These are phyloP conservation scores for Cercospora beticola DNA, from an alignment of 2,329 filamentous ascomycete genomes.

Conservation along the genomic window DNA sequence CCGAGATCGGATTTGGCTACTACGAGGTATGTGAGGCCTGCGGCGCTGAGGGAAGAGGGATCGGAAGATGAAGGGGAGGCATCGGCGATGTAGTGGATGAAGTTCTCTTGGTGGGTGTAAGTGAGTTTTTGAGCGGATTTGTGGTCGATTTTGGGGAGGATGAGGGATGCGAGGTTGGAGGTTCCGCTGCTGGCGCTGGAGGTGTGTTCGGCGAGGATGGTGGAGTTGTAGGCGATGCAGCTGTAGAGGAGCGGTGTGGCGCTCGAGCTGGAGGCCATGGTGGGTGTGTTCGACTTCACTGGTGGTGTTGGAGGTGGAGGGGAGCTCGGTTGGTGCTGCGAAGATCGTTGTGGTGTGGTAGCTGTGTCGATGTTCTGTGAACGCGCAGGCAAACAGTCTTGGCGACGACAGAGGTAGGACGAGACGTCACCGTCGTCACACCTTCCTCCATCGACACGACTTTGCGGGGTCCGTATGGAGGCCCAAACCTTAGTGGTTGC, in stretches of 20 bases:
- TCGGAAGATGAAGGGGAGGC: slow-evolving; percentile 44
- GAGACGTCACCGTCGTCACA: slow-evolving; percentile 4
- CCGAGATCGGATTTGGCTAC: slow-evolving; percentile 79
- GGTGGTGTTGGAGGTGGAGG: background rate
- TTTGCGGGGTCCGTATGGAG: slow-evolving; percentile 5
- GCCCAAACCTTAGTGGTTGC: too few species aligned
- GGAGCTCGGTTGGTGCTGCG: background rate
- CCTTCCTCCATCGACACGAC: background rate
- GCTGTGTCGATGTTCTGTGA: background rate
- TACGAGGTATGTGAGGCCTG: slow-evolving; percentile 87
- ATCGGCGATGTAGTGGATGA: slow-evolving; percentile 94
- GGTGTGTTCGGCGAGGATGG: slow-evolving; percentile 90
- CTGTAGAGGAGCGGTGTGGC: slow-evolving; percentile 51
- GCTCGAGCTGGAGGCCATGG: slow-evolving; percentile 40
- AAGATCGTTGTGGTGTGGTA: background rate
- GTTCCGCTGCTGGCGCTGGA: slow-evolving; percentile 79
- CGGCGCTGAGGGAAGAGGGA: slow-evolving; percentile 47
- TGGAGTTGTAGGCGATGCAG: slow-evolving; percentile 90
- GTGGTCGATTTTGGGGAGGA: slow-evolving; percentile 94
- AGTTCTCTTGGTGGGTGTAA: slow-evolving; percentile 78
- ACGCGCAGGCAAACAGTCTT: slow-evolving; percentile 3
- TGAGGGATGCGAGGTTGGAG: slow-evolving; percentile 83
- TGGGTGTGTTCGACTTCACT: slow-evolving; percentile 9
- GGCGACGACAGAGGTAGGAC: background rate
- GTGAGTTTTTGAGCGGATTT: slow-evolving; percentile 79